A percentile compares a stretch with the other conserved stretches of the same genome.
Evolutionary conservation across 441 rosid species (phyloP).

Genomic region (Adansonia grandidieri): DNA sequence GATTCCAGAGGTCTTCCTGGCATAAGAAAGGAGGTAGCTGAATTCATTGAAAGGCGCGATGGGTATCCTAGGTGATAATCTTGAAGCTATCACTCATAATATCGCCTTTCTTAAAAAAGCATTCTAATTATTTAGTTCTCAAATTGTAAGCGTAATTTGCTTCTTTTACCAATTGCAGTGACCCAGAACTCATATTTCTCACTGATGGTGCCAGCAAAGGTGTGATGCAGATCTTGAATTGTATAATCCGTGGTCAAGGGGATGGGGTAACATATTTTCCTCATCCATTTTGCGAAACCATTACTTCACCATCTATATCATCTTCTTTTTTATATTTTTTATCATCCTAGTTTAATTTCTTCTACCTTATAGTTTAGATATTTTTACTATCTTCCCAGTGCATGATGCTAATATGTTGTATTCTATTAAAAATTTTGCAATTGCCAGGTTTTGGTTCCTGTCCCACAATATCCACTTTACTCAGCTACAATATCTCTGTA

Average conservation of each 20-base stretch:
- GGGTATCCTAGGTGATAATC: conserved; percentile 87
- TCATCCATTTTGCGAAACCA: neutral
- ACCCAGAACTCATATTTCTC: conserved; percentile 91
- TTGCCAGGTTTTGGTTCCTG: conserved; percentile 90
- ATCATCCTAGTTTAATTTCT: neutral
- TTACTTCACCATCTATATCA: neutral
- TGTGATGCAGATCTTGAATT: conserved; percentile 90
- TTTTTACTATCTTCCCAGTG: conserved; percentile 24
- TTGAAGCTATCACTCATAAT: conserved; percentile 19
- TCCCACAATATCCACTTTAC: conserved; percentile 97
- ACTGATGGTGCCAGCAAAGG: conserved; percentile 99
- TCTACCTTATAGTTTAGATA: neutral
- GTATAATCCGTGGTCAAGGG: conserved; percentile 74
- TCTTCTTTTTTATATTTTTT: neutral
- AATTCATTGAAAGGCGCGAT: conserved; percentile 88
- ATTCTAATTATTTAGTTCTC: conserved; percentile 4
- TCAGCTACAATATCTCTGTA: conserved; percentile 86
- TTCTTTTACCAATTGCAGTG: conserved; percentile 56
- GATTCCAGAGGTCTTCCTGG: conserved; percentile 95
- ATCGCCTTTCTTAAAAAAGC: conserved; percentile 6
- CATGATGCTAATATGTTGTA: conserved; percentile 10
- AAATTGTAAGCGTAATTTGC: conserved; percentile 24
- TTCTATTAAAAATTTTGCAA: neutral
- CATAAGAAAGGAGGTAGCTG: conserved; percentile 90
- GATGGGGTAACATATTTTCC: conserved; percentile 73